Percentiles rank a stretch among this genome's conserved stretches.
These are phyloP conservation scores for Aspergillus sparsus DNA, from an alignment of 495 filamentous ascomycete genomes.

Conservation along the genomic window DNA sequence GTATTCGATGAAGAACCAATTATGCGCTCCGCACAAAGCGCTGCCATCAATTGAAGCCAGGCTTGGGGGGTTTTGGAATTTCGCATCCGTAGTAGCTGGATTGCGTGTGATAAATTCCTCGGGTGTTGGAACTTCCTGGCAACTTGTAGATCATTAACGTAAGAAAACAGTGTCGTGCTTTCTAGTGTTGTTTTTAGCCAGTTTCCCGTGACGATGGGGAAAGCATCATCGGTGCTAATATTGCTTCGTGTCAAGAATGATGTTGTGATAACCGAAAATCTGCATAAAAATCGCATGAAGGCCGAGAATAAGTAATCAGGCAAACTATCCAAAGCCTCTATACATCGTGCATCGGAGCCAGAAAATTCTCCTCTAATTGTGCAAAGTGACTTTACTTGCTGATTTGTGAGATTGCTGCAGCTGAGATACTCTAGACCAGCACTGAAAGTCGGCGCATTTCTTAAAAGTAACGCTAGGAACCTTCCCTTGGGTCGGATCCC, in stretches of 20 bases:
- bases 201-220: constrained; percentile 33
- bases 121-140: constrained; percentile 25
- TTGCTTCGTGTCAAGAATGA: constrained; percentile 19
- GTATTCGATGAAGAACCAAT: constrained; percentile 18
- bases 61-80: constrained; percentile 34
- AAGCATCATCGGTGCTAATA: constrained; percentile 32
- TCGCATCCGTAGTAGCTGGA: constrained; percentile 40
- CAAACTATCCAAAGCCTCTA: constrained; percentile 32
- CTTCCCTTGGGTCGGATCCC: constrained; percentile 43
- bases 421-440: constrained; percentile 46
- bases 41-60: constrained; percentile 44
- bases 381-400: constrained; percentile 37
- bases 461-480: constrained; percentile 52
- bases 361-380: constrained; percentile 27
- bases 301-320: constrained; percentile 47
- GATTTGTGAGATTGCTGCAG: constrained; percentile 35
- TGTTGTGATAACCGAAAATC: constrained; percentile 22
- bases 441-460: constrained; percentile 39
- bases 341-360: constrained; percentile 21
- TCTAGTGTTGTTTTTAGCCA: constrained; percentile 10
- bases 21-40: constrained; percentile 29
- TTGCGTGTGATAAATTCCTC: constrained; percentile 44
- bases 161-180: constrained; percentile 26
- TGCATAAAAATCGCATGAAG: constrained; percentile 52
- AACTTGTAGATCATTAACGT: constrained; percentile 17